Conservation (phyloP, 179 eudicot species). For the Patellifolia procumbens region DNA sequence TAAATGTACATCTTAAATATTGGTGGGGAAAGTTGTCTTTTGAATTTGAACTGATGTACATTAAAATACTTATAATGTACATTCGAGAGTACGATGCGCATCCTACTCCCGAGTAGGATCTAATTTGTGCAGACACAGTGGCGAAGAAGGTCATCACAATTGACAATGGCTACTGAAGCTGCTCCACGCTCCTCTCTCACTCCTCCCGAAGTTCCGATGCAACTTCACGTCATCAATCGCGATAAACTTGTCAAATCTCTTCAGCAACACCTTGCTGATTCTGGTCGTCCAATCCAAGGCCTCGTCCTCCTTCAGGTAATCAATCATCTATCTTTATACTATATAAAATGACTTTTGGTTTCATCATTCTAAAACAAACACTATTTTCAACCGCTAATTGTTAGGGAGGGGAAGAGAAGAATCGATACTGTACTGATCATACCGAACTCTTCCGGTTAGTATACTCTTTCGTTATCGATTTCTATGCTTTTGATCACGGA, state of each 20-base stretch:
- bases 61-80: too few species aligned
- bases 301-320: constrained; percentile 78
- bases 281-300: constrained; percentile 63
- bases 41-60: too few species aligned
- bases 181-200: constrained; percentile 38
- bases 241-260: constrained; percentile 57
- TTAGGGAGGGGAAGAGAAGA: constrained; percentile 90
- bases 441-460: constrained; percentile 76
- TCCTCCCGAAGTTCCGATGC: constrained; percentile 69
- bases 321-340: background rate
- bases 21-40: too few species aligned
- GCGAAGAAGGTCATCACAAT: constrained; percentile 21
- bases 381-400: constrained; percentile 13
- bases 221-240: constrained; percentile 64
- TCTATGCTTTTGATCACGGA: background rate
- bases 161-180: constrained; percentile 30
- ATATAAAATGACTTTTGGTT: background rate
- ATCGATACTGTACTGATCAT: constrained; percentile 93
- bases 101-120: too few species aligned
- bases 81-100: too few species aligned
- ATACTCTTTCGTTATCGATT: background rate
- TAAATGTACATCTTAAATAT: too few species aligned
- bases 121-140: too few species aligned
- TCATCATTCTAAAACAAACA: background rate
- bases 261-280: constrained; percentile 48